Evolutionary conservation across 768 basidiomycete genomes (phyloP), one percentile per base, ranked within the genome.

Genomic region (Mycena leptocephala): DNA sequence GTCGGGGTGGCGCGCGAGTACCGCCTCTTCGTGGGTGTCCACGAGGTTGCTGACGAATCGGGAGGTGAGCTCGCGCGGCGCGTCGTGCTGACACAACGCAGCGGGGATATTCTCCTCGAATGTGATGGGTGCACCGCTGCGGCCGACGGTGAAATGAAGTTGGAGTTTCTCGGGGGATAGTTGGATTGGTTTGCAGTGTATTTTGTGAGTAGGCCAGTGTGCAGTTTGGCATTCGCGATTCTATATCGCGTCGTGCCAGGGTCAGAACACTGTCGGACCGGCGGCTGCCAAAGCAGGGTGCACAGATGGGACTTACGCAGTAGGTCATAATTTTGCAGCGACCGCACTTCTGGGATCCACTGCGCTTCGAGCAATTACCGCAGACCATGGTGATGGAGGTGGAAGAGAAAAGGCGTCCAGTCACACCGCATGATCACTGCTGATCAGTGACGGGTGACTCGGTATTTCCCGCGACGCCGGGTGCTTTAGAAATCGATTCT

Each of bases 11-110:
- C n/a, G n/a, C n/a, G n/a, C n/a, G n/a, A n/a, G n/a, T n/a, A n/a
- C n/a, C n/a, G n/a, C n/a, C 64, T 66, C 64, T 51, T 66, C 46
- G 28, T n/a, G 64, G 14, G 64, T 66, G 64, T 66, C 48, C 26
- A 66, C 43, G 64, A 66, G 64, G 26, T 66, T 30, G 46, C 43
- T 13, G 30, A 66, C 48, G 43, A 43, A 66, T 22, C 64, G 26
- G 28, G 64, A 66, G 32, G 64, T 66, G 43, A 66, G 43, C 3
- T 48, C 64, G n/a, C n/a, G n/a, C 43, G 64, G 64, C 33, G 64
- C 43, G 46, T 66, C 64, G 43, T 28, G 64, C 18, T 13, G 9
- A 35, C 43, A 51, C 43, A 66, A 53, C 2, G 22, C 22, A 4
- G 33, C 43, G 14, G 64, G 46, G 30, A 66, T 66, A 24, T 66